Conservation (phyloP, 345 rosid genomes). For the Microcos paniculata region DNA sequence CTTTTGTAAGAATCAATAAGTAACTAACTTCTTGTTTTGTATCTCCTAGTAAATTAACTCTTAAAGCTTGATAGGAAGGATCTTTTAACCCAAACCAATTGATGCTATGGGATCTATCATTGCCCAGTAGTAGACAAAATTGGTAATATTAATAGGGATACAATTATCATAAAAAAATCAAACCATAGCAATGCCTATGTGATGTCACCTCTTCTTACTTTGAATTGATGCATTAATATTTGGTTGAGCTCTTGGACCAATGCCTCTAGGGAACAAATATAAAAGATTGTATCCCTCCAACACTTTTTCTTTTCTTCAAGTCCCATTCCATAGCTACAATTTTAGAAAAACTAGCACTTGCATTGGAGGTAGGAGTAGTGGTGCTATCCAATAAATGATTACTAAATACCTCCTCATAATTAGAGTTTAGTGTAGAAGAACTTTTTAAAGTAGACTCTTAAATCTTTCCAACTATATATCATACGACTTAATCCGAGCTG, state of each 20-base stretch:
- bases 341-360: too few species aligned
- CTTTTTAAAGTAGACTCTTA: too few species aligned
- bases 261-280: background rate
- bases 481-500: too few species aligned
- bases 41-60: slow-evolving; percentile 24
- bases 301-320: background rate
- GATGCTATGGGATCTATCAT: slow-evolving; percentile 29
- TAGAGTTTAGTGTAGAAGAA: too few species aligned
- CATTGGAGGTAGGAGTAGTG: background rate
- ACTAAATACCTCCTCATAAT: too few species aligned
- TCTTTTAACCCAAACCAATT: slow-evolving; percentile 7
- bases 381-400: background rate
- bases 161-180: background rate
- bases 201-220: background rate
- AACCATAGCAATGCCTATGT: background rate
- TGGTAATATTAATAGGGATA: slow-evolving; percentile 12
- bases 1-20: slow-evolving; percentile 11
- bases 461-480: too few species aligned
- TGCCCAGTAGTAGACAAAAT: slow-evolving; percentile 16
- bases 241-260: background rate
- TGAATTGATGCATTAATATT: background rate
- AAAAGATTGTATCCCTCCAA: background rate
- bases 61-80: slow-evolving; percentile 21
- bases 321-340: too few species aligned
- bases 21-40: slow-evolving; percentile 15